A percentile compares a stretch with the other conserved stretches of the same genome.
Conservation (phyloP, 306 rosid genomes). For the Acacia confusa region DNA sequence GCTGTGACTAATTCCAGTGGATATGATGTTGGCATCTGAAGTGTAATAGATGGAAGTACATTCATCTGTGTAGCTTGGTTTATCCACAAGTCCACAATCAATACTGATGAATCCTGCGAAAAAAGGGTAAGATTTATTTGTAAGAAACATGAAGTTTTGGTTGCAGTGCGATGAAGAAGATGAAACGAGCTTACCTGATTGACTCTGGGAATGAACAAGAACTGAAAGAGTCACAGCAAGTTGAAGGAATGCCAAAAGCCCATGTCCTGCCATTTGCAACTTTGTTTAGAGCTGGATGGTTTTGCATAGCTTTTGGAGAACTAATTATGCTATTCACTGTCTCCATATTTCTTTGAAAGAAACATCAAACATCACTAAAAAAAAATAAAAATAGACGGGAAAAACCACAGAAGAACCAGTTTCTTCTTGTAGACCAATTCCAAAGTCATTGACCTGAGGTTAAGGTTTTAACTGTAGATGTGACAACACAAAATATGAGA, state of each 20-base stretch:
- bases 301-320: neutral
- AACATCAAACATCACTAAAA: neutral
- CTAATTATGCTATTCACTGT: neutral
- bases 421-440: neutral
- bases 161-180: constrained; percentile 4
- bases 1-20: constrained; percentile 29
- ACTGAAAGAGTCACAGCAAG: constrained; percentile 16
- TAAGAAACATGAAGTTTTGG: neutral
- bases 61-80: constrained; percentile 45
- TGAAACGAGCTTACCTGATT: constrained; percentile 32
- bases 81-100: constrained; percentile 42
- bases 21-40: constrained; percentile 32
- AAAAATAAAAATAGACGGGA: neutral
- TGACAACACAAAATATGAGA: too few species aligned
- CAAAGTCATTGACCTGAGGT: neutral
- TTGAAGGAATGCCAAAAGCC: constrained; percentile 20
- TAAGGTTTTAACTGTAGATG: neutral
- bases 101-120: constrained; percentile 43
- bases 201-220: constrained; percentile 33
- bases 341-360: neutral
- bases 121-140: constrained; percentile 1
- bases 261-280: constrained; percentile 23
- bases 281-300: neutral
- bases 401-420: neutral
- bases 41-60: constrained; percentile 35